phyloP scores from a whole-genome alignment of 176 grass and related monocot genomes.

The Alopecurus myosuroides region DNA sequence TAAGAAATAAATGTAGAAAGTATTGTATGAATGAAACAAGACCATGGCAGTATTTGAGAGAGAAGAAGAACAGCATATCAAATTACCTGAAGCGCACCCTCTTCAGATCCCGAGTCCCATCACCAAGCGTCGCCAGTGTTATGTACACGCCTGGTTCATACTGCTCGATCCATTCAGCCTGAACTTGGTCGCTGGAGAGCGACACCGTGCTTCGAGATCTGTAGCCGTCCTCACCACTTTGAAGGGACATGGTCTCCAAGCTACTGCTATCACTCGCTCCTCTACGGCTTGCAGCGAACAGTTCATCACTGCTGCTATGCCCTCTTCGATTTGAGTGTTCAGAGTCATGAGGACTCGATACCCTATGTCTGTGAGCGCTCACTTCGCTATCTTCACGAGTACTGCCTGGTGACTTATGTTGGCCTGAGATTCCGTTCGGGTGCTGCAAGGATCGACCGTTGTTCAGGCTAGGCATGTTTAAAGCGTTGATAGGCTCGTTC shows the following conservation, averaged over 20 bases:
- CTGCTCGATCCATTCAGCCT: slow-evolving; percentile 92
- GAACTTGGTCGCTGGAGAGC: slow-evolving; percentile 46
- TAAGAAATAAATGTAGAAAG: slow-evolving; percentile 1
- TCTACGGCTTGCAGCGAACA: slow-evolving; percentile 25
- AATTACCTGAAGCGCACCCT: slow-evolving; percentile 89
- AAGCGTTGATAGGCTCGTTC: slow-evolving; percentile 37
- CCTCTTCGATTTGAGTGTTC: slow-evolving; percentile 32
- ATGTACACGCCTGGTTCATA: slow-evolving; percentile 94
- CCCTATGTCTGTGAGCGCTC: slow-evolving; percentile 41
- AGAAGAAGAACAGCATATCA: not conserved
- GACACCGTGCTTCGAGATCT: slow-evolving; percentile 47
- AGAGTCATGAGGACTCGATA: slow-evolving; percentile 23
- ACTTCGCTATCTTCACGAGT: slow-evolving; percentile 45
- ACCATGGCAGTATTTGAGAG: not conserved
- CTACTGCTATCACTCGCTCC: slow-evolving; percentile 35
- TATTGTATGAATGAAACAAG: not conserved
- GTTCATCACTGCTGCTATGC: slow-evolving; percentile 40
- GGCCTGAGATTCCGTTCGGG: slow-evolving; percentile 42
- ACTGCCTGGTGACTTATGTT: slow-evolving; percentile 41
- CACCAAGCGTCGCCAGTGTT: slow-evolving; percentile 67
- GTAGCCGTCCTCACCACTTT: slow-evolving; percentile 52
- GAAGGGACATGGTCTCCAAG: slow-evolving; percentile 49
- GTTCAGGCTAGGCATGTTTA: slow-evolving; percentile 21
- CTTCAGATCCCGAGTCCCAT: slow-evolving; percentile 86
- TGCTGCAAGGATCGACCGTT: slow-evolving; percentile 18